phyloP scores from a whole-genome alignment of 495 filamentous ascomycete species.

The Neurospora pannonica region DNA sequence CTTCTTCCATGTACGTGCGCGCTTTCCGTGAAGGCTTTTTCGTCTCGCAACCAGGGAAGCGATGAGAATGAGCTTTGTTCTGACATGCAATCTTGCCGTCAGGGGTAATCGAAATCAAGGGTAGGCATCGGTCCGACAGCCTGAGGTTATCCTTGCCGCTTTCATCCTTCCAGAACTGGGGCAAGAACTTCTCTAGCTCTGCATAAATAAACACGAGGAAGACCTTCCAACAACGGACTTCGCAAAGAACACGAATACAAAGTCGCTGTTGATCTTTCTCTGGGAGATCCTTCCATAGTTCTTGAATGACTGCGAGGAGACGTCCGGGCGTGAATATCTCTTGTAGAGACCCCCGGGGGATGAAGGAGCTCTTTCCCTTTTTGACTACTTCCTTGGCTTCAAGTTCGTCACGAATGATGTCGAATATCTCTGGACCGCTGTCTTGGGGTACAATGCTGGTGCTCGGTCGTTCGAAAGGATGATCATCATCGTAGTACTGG shows the following conservation, averaged over 20 bases:
- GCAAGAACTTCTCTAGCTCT: accelerated
- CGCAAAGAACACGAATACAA: not conserved
- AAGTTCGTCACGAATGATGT: not conserved
- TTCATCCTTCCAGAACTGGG: not conserved
- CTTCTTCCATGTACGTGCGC: accelerated
- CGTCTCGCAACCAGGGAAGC: accelerated
- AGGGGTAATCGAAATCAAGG: not conserved
- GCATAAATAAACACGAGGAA: not conserved
- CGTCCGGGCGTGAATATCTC: not conserved
- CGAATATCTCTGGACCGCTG: not conserved
- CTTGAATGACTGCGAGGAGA: not conserved
- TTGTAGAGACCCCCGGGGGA: not conserved
- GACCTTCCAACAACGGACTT: not conserved
- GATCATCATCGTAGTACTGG: not conserved
- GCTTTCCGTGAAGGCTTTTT: accelerated
- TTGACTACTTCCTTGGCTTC: not conserved
- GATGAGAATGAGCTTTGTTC: not conserved
- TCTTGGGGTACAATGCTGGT: not conserved
- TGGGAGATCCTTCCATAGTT: not conserved
- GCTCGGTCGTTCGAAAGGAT: not conserved
- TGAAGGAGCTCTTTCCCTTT: not conserved
- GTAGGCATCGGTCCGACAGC: not conserved
- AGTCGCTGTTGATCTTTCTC: not conserved
- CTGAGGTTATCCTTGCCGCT: not conserved
- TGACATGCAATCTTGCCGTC: not conserved